Percentiles rank a stretch among this genome's conserved stretches.
Evolutionary conservation across 805 yeast genomes (phyloP).

Genomic region (Starmerella cellae): DNA sequence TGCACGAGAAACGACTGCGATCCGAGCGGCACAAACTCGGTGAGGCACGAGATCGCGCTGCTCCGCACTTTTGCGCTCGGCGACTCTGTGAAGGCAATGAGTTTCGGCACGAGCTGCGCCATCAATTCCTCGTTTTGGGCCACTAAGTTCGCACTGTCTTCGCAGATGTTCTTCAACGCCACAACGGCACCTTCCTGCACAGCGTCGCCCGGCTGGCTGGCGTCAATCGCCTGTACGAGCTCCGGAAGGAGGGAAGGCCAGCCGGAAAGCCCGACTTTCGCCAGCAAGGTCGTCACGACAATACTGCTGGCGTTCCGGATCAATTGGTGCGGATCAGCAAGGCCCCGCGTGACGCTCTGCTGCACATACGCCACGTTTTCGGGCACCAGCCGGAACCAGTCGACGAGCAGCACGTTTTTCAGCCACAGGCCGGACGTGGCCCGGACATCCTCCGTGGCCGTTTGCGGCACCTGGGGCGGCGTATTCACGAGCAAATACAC

Average conservation of each 20-base stretch:
- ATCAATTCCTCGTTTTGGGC: conserved; percentile 53
- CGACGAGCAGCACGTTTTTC: conserved; percentile 52
- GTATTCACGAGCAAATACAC: conserved; percentile 52
- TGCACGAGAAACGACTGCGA: conserved; percentile 51
- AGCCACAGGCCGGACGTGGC: conserved; percentile 82
- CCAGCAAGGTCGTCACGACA: conserved; percentile 70
- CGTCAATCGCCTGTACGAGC: conserved; percentile 46
- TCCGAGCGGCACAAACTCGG: conserved; percentile 57
- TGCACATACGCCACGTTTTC: conserved; percentile 36
- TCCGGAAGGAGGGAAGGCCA: conserved; percentile 71
- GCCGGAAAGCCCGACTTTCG: conserved; percentile 47
- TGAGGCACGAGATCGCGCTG: conserved; percentile 55
- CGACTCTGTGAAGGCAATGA: conserved; percentile 39
- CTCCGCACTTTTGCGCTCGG: conserved; percentile 37
- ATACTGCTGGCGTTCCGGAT: conserved; percentile 83
- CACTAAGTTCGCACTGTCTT: conserved; percentile 58
- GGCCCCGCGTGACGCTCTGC: conserved; percentile 33
- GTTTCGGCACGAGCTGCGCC: conserved; percentile 42
- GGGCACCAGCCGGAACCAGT: conserved; percentile 25
- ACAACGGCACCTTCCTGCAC: conserved; percentile 65
- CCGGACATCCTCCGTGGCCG: conserved; percentile 33
- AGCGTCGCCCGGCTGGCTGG: conserved; percentile 26
- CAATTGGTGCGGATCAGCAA: conserved; percentile 41
- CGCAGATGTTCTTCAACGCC: conserved; percentile 79
- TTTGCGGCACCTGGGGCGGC: conserved; percentile 34